Base-by-base conservation (phyloP, 2,329 filamentous ascomycete genomes). In the Cyanodermella asteris region DNA sequence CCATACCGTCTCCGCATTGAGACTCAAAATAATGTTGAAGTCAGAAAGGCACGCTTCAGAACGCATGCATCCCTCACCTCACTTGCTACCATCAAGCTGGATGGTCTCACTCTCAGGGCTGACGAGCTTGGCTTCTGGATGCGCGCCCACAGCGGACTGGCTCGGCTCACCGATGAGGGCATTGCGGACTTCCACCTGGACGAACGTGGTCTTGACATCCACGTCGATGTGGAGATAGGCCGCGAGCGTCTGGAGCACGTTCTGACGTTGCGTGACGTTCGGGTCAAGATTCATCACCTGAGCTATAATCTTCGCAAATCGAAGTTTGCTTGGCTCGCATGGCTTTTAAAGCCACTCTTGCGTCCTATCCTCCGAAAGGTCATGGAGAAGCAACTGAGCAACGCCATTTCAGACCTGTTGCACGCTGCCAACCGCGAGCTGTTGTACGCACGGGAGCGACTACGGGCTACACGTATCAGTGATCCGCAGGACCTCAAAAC, bases 81-180 rank as follows among this genome's bases (percentile, higher is more conserved):
- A 0, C 55, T 75, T 3, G 61, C 87, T 34, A 76, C 74, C 1
- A 60, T 91, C 40, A 77, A 75, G 33, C 52, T 91, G 19, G 72
- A 80, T 34, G 84, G 84, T 0, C 52, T 94, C 6, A 90, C 80
- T 1, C 59, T 87, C 27, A 70, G 74, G 20, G 82, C 82, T 3
- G 69, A 84, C 13, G 81, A 93, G 33, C 58, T 94, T 16, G 84
- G 84, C 13, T 94, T 82, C 52, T 90, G 82, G 68, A 54, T 93
- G 16, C 73, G 75, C 7, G 61, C 76, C 0, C 82, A 87, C 43
- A 67, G 69, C 9, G 71, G 77, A 3, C 45, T 90, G 2, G 55
- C 91, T 24, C 68, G 69, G 13, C 58, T 91, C 16, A 64, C 67
- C 3, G 81, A 91, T 38, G 64, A 81, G 44, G 84, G 84, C 4